phyloP scores from a whole-genome alignment of 768 basidiomycete genomes.

The Paxillus ammoniavirescens region DNA sequence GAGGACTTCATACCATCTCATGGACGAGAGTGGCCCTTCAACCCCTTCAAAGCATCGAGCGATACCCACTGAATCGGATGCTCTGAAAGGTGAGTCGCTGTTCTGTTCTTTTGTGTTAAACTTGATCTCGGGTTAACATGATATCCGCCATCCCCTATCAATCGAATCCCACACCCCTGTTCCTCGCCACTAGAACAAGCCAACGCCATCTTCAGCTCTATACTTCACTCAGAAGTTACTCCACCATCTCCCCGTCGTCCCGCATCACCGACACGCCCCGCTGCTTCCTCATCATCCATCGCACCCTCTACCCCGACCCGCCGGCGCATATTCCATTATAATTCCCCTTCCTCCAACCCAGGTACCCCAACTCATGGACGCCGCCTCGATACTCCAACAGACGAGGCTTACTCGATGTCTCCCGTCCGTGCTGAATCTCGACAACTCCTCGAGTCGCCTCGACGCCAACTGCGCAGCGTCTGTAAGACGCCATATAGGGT shows the following conservation, averaged over 20 bases:
- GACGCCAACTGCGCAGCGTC: slow-evolving; percentile 76
- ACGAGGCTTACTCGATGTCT: slow-evolving; percentile 86
- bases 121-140: slow-evolving; percentile 3
- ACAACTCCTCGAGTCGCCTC: slow-evolving; percentile 78
- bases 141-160: slow-evolving; percentile 13
- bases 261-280: slow-evolving; percentile 57
- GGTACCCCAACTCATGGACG: slow-evolving; percentile 45
- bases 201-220: slow-evolving; percentile 75
- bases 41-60: slow-evolving; percentile 62
- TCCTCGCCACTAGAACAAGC: slow-evolving; percentile 62
- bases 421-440: slow-evolving; percentile 86
- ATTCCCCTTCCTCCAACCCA: slow-evolving; percentile 58
- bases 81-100: slow-evolving; percentile 62
- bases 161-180: slow-evolving; percentile 15
- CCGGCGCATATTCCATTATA: slow-evolving; percentile 67
- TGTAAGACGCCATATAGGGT: slow-evolving; percentile 97
- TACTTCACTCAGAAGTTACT: slow-evolving; percentile 76
- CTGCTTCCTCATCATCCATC: slow-evolving; percentile 33
- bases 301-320: slow-evolving; percentile 45
- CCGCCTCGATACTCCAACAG: slow-evolving; percentile 78
- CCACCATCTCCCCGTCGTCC: slow-evolving; percentile 64
- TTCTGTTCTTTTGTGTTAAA: not conserved
- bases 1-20: slow-evolving; percentile 59
- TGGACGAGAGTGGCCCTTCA: slow-evolving; percentile 52
- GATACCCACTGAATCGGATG: slow-evolving; percentile 70